Percentiles rank a stretch among this genome's conserved stretches.
phyloP scores from a whole-genome alignment of 345 rosid species.

The Citrus trifoliata region DNA sequence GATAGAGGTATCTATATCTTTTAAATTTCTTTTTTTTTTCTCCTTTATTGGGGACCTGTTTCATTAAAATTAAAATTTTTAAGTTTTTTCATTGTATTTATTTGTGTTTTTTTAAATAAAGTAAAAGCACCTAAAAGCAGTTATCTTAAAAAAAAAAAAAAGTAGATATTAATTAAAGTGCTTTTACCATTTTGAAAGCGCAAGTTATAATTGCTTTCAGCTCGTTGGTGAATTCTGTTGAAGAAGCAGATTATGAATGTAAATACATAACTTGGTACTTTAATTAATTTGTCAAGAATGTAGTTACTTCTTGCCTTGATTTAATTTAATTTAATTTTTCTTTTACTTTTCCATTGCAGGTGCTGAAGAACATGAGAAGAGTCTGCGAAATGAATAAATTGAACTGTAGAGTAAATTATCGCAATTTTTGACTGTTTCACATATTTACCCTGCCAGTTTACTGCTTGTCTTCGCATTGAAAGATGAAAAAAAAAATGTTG shows the following conservation, averaged over 20 bases:
- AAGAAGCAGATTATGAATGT: not conserved
- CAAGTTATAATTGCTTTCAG: not conserved
- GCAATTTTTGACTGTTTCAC: not conserved
- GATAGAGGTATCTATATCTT: conserved; percentile 41
- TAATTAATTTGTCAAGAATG: not conserved
- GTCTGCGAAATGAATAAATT: conserved; percentile 29
- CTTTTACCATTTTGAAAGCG: not conserved
- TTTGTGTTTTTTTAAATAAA: not conserved
- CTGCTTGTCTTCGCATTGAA: not conserved
- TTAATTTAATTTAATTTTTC: not conserved
- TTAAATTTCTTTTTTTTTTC: not conserved
- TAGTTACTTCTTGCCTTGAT: not conserved
- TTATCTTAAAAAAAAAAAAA: not conserved
- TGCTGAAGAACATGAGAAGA: conserved; percentile 70
- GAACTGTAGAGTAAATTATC: conserved; percentile 62
- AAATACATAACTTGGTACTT: not conserved
- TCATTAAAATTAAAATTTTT: not conserved
- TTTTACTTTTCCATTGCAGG: conserved; percentile 41
- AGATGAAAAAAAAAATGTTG: not conserved
- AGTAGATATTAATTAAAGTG: not conserved
- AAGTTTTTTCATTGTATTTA: not conserved
- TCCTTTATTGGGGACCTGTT: not conserved
- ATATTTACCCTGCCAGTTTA: not conserved
- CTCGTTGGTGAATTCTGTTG: not conserved
- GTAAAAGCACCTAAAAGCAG: not conserved